Conservation (phyloP, 2,329 filamentous ascomycete genomes). For the Botrytis byssoidea region DNA sequence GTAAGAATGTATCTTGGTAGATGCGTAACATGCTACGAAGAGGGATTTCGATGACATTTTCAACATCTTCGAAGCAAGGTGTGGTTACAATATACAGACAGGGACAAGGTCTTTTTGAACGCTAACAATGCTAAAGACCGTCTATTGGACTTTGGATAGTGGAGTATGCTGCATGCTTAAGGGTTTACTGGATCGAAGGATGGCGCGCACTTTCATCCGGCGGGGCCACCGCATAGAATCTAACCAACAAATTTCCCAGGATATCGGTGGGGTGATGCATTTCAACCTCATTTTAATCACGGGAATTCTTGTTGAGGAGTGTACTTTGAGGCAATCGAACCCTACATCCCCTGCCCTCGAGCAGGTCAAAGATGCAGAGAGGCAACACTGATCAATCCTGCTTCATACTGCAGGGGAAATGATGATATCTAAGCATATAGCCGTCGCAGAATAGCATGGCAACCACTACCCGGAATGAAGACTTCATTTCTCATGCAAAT, state of each 20-base stretch:
- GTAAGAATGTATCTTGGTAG: background rate
- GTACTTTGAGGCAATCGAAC: background rate
- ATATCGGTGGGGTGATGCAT: background rate
- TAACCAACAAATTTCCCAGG: background rate
- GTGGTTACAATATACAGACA: slow-evolving; percentile 14
- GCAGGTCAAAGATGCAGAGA: background rate
- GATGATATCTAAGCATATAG: background rate
- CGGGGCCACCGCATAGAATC: slow-evolving; percentile 10
- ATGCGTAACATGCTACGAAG: background rate
- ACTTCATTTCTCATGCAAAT: background rate
- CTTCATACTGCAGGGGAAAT: background rate
- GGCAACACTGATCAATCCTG: background rate
- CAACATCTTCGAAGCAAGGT: background rate
- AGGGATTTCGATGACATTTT: background rate
- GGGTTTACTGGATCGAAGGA: background rate
- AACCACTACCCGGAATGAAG: background rate
- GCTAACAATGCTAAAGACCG: background rate
- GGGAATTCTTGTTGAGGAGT: background rate
- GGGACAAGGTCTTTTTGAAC: slow-evolving; percentile 6
- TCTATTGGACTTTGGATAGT: slow-evolving; percentile 9
- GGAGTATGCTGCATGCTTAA: background rate
- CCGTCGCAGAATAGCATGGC: background rate
- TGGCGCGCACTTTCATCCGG: background rate
- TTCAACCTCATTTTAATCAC: background rate
- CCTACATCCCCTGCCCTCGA: background rate